Evolutionary conservation across 2,329 filamentous ascomycete species (phyloP).

Genomic region (Balansia obtecta): DNA sequence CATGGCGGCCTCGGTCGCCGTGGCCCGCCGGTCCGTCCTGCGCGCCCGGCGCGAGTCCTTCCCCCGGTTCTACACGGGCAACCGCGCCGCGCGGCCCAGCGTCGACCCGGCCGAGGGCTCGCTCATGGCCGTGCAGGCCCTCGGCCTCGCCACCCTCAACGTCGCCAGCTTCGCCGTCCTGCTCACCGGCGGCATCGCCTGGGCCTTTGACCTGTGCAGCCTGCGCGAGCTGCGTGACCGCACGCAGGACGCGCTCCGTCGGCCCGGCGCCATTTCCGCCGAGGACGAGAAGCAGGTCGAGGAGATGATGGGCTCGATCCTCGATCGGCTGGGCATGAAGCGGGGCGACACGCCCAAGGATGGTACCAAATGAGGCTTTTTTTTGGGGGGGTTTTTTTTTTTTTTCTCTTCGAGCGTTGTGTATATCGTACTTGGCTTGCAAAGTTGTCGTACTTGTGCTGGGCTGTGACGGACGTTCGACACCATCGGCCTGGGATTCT

Average conservation of each 20-base stretch:
- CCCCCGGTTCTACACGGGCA: conserved; percentile 62
- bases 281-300: conserved; percentile 49
- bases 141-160: conserved; percentile 80
- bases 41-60: conserved; percentile 48
- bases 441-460: too few species aligned
- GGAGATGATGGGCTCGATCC: conserved; percentile 45
- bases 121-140: conserved; percentile 67
- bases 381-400: background rate
- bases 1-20: conserved; percentile 55
- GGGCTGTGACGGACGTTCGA: too few species aligned
- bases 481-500: too few species aligned
- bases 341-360: background rate
- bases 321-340: conserved; percentile 32
- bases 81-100: conserved; percentile 21
- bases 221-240: conserved; percentile 49
- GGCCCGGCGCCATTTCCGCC: conserved; percentile 18
- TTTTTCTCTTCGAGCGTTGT: background rate
- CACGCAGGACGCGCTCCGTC: conserved; percentile 32
- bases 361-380: background rate
- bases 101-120: conserved; percentile 20
- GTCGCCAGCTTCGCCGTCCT: conserved; percentile 66
- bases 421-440: too few species aligned
- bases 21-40: conserved; percentile 59
- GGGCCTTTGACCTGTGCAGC: conserved; percentile 63
- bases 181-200: conserved; percentile 59